phyloP scores from a whole-genome alignment of 139 green algal species.

The Closterium sp. region DNA sequence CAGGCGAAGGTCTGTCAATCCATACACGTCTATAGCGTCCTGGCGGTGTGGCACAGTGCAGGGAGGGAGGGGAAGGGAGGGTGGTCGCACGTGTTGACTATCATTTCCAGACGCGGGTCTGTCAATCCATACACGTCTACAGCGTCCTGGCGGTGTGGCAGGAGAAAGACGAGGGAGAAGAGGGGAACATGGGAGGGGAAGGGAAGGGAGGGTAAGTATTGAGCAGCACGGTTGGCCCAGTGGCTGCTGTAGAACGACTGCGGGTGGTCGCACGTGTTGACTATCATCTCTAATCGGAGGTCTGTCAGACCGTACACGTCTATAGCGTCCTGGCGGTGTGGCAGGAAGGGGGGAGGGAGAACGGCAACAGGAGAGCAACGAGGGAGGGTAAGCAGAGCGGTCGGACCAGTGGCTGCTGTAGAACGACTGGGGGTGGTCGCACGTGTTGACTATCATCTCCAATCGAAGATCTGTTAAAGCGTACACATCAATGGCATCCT shows the following conservation, averaged over 20 bases:
- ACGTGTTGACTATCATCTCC: background rate
- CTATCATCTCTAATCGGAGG: constrained; percentile 14
- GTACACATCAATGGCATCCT: no score
- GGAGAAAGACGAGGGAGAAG: background rate
- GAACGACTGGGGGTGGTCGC: background rate
- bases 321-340: background rate
- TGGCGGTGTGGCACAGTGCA: background rate
- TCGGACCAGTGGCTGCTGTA: no score
- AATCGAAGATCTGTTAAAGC: background rate
- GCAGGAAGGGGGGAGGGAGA: no score
- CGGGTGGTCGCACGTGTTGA: constrained; percentile 33
- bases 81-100: constrained; percentile 39
- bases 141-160: constrained; percentile 22
- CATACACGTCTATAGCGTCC: constrained; percentile 23
- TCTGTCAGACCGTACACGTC: background rate
- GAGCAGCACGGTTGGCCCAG: background rate
- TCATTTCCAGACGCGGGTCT: constrained; percentile 6
- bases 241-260: constrained; percentile 27
- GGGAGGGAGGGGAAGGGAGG: background rate
- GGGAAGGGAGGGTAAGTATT: background rate
- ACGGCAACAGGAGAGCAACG: no score
- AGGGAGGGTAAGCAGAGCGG: no score
- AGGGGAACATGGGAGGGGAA: background rate
- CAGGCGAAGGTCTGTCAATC: background rate
- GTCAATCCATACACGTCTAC: constrained; percentile 9